Conservation (phyloP, 23 red algal species). For the Chondrus crispus region DNA sequence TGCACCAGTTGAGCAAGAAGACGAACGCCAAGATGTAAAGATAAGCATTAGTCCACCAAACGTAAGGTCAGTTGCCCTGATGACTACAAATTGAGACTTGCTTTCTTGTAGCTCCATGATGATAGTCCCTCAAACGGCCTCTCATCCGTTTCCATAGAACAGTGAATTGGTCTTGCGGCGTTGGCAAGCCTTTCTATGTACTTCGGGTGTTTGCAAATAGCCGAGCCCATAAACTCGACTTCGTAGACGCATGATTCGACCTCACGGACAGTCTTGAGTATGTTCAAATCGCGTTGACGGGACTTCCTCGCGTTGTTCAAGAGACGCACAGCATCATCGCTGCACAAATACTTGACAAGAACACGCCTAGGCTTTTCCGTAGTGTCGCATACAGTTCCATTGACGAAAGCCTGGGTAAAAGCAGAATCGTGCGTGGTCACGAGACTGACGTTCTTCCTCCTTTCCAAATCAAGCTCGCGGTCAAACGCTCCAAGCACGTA, state of each 20-base stretch:
- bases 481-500: slow-evolving; percentile 61
- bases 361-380: slow-evolving; percentile 62
- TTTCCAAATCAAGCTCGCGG: slow-evolving; percentile 5
- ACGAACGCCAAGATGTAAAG: not conserved
- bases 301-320: not conserved
- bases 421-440: slow-evolving; percentile 20
- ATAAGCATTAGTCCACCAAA: not conserved
- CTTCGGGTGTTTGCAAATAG: slow-evolving; percentile 55
- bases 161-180: slow-evolving; percentile 28
- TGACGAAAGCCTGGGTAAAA: slow-evolving; percentile 56
- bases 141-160: slow-evolving; percentile 29
- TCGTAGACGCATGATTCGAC: slow-evolving; percentile 78
- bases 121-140: slow-evolving; percentile 43
- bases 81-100: slow-evolving; percentile 42
- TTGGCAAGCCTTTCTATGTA: slow-evolving; percentile 26
- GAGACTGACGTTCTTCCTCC: slow-evolving; percentile 15
- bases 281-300: not conserved
- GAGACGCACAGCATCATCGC: slow-evolving; percentile 22
- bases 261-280: slow-evolving; percentile 60
- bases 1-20: not conserved
- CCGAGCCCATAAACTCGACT: slow-evolving; percentile 73
- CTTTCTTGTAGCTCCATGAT: slow-evolving; percentile 22
- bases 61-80: not conserved
- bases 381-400: slow-evolving; percentile 72
- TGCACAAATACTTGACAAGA: slow-evolving; percentile 73